Percentiles rank a stretch among this genome's conserved stretches.
phyloP scores from a whole-genome alignment of 176 grass and related monocot species.

The Triticum urartu region DNA sequence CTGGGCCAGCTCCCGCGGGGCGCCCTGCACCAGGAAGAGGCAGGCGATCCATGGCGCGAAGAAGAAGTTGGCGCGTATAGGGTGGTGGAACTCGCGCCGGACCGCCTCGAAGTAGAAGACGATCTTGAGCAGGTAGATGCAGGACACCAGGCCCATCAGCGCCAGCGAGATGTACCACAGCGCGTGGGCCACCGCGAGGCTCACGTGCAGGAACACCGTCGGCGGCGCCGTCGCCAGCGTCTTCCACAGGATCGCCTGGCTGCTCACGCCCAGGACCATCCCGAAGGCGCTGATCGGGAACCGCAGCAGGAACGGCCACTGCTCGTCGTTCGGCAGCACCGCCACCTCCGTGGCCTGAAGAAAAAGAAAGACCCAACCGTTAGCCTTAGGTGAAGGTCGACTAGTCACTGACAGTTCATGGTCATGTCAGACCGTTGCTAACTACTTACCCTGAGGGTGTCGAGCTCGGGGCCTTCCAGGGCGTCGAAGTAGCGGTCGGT shows the following conservation, averaged over 20 bases:
- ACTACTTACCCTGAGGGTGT: constrained; percentile 64
- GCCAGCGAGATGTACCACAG: constrained; percentile 70
- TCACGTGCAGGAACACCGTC: constrained; percentile 66
- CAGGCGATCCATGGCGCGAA: constrained; percentile 91
- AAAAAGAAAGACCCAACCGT: not conserved
- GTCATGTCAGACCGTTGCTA: not conserved
- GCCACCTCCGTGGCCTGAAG: constrained; percentile 68
- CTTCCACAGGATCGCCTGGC: constrained; percentile 94
- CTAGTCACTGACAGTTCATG: not conserved
- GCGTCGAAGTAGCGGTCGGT: constrained; percentile 91
- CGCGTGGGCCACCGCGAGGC: constrained; percentile 42
- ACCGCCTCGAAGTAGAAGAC: constrained; percentile 95
- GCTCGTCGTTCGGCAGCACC: constrained; percentile 79
- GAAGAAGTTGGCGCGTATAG: constrained; percentile 92
- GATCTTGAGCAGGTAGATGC: constrained; percentile 75
- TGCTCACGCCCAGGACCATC: constrained; percentile 87
- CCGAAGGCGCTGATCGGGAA: constrained; percentile 87
- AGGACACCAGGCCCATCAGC: constrained; percentile 47
- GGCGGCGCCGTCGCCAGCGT: constrained; percentile 54
- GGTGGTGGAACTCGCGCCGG: constrained; percentile 88
- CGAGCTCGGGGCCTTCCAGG: constrained; percentile 86
- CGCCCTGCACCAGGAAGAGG: constrained; percentile 63
- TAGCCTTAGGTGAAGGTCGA: not conserved
- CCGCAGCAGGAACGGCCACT: constrained; percentile 91
- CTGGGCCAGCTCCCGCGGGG: constrained; percentile 35